Conservation (phyloP, 106 monocot species). For the Dioscorea dumetorum region DNA sequence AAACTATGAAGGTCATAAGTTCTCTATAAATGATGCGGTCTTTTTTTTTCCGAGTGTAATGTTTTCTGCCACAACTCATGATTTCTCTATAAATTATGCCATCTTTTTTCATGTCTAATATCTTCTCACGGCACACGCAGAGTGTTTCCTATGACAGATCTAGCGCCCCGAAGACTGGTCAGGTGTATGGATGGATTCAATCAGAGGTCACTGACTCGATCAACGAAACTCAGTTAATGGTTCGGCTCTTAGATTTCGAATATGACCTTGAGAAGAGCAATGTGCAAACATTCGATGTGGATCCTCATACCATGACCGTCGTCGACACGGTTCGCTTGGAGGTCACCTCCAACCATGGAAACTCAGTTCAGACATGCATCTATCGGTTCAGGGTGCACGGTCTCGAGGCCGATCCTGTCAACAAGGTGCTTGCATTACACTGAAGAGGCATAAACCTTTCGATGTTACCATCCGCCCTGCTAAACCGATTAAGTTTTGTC, state of each 20-base stretch:
- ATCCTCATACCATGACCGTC: constrained; percentile 6
- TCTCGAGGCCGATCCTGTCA: constrained; percentile 22
- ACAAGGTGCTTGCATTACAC: too few relatives aligned
- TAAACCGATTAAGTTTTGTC: too few relatives aligned
- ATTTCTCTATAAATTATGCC: constrained; percentile 14
- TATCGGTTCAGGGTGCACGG: constrained; percentile 85
- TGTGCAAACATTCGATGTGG: constrained; percentile 57
- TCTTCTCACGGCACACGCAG: constrained; percentile 33
- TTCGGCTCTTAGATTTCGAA: constrained; percentile 11
- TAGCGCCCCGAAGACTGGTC: constrained; percentile 66
- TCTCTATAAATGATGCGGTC: background rate
- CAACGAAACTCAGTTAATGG: constrained; percentile 1
- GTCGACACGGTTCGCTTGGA: constrained; percentile 62
- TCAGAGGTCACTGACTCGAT: constrained; percentile 4
- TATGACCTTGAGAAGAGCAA: constrained; percentile 54
- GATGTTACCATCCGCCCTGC: too few relatives aligned
- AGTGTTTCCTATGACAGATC: constrained; percentile 86
- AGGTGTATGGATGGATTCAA: constrained; percentile 55
- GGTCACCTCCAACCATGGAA: constrained; percentile 81
- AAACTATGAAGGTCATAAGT: too few relatives aligned
- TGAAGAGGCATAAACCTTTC: too few relatives aligned
- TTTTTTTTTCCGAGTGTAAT: background rate
- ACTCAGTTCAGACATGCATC: constrained; percentile 60
- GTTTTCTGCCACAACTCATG: background rate
- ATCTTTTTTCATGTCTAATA: constrained; percentile 10